Percentiles rank a stretch among this genome's conserved stretches.
Evolutionary conservation across 129 eudicot species (phyloP).

Genomic region (Escallonia herrerae): DNA sequence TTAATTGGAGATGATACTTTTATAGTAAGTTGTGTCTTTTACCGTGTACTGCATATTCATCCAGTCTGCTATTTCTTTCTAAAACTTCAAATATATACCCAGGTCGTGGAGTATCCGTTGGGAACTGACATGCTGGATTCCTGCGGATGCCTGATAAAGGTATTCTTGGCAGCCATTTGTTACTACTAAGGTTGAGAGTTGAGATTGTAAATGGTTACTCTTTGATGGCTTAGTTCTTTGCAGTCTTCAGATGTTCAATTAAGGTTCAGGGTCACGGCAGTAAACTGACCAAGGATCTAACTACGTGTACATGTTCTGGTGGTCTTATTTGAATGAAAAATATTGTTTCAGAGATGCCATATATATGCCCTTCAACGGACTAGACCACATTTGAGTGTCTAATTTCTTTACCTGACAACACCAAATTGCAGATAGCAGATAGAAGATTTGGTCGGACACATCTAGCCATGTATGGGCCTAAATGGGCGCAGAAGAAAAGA

Average conservation of each 20-base stretch:
- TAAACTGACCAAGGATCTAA: neutral
- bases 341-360: neutral
- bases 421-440: constrained; percentile 71
- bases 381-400: constrained; percentile 1
- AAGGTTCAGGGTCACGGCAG: neutral
- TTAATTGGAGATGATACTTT: constrained; percentile 73
- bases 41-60: neutral
- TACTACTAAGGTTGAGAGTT: too few relatives aligned
- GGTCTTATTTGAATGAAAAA: neutral
- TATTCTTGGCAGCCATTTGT: constrained; percentile 15
- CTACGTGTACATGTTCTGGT: neutral
- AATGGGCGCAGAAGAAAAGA: constrained; percentile 75
- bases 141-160: constrained; percentile 73
- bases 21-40: constrained; percentile 39
- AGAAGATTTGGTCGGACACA: constrained; percentile 88
- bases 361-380: neutral
- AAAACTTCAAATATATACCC: constrained; percentile 13
- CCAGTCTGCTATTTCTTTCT: neutral
- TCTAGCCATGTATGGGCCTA: constrained; percentile 89
- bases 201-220: neutral
- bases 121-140: constrained; percentile 80
- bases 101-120: constrained; percentile 89
- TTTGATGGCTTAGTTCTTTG: neutral
- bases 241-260: neutral
- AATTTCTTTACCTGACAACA: constrained; percentile 1